Evolutionary conservation across 768 basidiomycete genomes (phyloP), one percentile per base, ranked within the genome.

Genomic region (Punctularia strigosozonata): DNA sequence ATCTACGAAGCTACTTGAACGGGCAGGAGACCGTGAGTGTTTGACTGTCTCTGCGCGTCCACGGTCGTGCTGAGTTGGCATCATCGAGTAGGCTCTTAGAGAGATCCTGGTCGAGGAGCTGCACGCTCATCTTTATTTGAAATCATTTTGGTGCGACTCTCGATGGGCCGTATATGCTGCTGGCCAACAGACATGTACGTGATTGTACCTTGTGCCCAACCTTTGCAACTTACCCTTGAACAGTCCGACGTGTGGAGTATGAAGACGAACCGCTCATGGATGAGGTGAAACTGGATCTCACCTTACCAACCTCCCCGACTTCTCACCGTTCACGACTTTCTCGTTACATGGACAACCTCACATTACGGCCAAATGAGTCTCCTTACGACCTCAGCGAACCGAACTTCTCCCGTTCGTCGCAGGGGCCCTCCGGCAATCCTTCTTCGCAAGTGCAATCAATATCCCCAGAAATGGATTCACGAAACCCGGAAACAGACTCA

Each of bases 61-160:
- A 25, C 14, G 26, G 19, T 17, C 15, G 30, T 21, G 14, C 20
- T 42, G 6, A 3, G 22, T 5, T 37, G 30, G 33, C 36, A n/a
- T 13, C 31, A 40, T 32, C 40, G 25, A 43, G 4, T 50, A 97
- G 94, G 81, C 86, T 8, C 61, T 99, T 31, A 72, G 85, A 33
- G 95, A 98, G 46, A 95, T 98, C 40, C 63, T 99, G 41, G 68
- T 92, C 5, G 95, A 99, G 47, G 95, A 99, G 52, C 69, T 99
- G 10, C 92, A 98, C 53, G 88, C 79, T 48, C 95, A 99, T 59
- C 62, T 99, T n/a, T 99, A 95, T 59, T 75, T 99, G 43, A 95
- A 94, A 52, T 87, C 84, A 1, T 94, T 90, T 56, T 95, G 91
- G 78, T 91, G 88, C 53, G 94, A 98, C 48, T 73, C 79, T 4